These are phyloP conservation scores for Annulohypoxylon stygium DNA, from an alignment of 495 filamentous ascomycete genomes.

Conservation along the genomic window DNA sequence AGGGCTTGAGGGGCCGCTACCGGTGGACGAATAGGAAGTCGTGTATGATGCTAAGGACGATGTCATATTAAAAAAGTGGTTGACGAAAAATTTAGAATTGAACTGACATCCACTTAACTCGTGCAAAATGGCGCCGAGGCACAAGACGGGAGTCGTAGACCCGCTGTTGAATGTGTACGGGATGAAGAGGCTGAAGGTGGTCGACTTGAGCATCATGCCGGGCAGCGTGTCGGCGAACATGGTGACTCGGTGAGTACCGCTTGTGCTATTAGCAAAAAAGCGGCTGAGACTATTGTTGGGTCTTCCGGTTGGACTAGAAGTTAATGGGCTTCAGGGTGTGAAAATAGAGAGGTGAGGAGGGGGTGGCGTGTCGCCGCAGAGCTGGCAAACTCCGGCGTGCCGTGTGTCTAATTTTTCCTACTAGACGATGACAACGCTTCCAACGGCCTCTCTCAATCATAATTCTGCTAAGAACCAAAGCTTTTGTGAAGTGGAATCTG, in stretches of 20 bases:
- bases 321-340: not conserved
- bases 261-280: not conserved
- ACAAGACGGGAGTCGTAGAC: not conserved
- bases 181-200: not conserved
- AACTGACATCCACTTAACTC: not conserved
- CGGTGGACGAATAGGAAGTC: not conserved
- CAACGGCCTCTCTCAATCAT: not conserved
- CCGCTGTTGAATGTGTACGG: not conserved
- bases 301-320: too few species aligned
- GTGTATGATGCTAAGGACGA: not conserved
- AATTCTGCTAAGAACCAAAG: not conserved
- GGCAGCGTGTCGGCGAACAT: conserved; percentile 7
- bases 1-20: conserved; percentile 1
- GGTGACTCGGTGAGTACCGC: not conserved
- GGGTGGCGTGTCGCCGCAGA: too few species aligned
- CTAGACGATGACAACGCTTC: conserved; percentile 3
- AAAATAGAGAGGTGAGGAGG: not conserved
- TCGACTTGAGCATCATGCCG: conserved; percentile 2
- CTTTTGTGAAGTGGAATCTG: not conserved
- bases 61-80: not conserved
- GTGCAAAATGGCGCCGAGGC: conserved; percentile 3
- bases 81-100: not conserved
- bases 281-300: conserved; percentile 1
- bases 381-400: too few species aligned
- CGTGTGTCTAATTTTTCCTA: not conserved